A percentile compares a stretch with the other conserved stretches of the same genome.
These are phyloP conservation scores for Apostasia shenzhenica DNA, from an alignment of 106 monocot genomes.

Conservation along the genomic window DNA sequence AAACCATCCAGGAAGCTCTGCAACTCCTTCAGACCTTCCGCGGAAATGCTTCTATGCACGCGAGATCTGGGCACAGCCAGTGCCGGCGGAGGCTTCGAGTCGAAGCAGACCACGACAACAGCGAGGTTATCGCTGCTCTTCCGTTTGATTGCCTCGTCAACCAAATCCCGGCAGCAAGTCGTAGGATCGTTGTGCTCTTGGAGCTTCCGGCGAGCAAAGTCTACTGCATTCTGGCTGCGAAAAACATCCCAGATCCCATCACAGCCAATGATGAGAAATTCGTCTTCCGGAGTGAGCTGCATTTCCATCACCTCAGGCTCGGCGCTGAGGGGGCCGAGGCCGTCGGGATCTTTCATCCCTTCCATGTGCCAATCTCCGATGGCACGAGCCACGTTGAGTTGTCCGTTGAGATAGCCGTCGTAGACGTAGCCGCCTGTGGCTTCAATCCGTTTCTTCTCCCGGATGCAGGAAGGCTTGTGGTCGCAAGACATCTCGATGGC, in stretches of 20 bases:
- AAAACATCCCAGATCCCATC: slow-evolving; percentile 95
- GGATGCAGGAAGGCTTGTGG: slow-evolving; percentile 52
- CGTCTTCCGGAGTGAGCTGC: slow-evolving; percentile 69
- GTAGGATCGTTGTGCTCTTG: slow-evolving; percentile 79
- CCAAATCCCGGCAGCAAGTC: slow-evolving; percentile 58
- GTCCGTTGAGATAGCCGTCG: slow-evolving; percentile 88
- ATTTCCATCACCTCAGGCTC: slow-evolving; percentile 64
- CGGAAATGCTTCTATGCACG: slow-evolving; percentile 74
- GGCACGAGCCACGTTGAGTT: slow-evolving; percentile 78
- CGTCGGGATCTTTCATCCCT: slow-evolving; percentile 43
- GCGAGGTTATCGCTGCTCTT: slow-evolving; percentile 66
- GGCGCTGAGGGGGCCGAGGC: slow-evolving; percentile 63
- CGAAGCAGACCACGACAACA: slow-evolving; percentile 72
- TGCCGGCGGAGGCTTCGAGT: slow-evolving; percentile 46
- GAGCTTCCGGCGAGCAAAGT: slow-evolving; percentile 71
- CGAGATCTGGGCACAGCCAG: slow-evolving; percentile 37
- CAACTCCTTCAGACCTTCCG: slow-evolving; percentile 68
- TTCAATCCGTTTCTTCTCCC: slow-evolving; percentile 59
- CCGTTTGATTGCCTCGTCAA: slow-evolving; percentile 77
- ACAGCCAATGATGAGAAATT: slow-evolving; percentile 85
- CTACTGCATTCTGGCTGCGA: slow-evolving; percentile 78
- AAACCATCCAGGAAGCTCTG: slow-evolving; percentile 64
- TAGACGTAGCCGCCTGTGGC: slow-evolving; percentile 58
- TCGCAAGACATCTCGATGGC: slow-evolving; percentile 83
- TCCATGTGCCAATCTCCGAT: slow-evolving; percentile 92